Evolutionary conservation across 2,329 filamentous ascomycete species (phyloP).

Genomic region (Clarireedia hainanense): DNA sequence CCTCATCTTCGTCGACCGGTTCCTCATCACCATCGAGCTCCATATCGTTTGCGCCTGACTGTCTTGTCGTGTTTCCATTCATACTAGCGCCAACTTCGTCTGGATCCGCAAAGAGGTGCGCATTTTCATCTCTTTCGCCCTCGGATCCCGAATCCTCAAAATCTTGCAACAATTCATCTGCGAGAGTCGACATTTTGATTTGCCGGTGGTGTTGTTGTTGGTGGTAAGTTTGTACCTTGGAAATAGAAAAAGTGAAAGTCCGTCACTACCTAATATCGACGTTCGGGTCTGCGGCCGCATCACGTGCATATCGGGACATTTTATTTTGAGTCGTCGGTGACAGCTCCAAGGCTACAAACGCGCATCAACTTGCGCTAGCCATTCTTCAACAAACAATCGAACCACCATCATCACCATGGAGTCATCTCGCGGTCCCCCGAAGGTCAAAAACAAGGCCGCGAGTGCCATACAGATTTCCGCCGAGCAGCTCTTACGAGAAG

Average conservation of each 20-base stretch:
- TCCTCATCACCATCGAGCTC: constrained; percentile 55
- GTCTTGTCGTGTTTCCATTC: constrained; percentile 24
- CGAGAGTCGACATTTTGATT: constrained; percentile 71
- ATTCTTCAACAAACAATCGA: background rate
- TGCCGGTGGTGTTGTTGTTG: constrained; percentile 2
- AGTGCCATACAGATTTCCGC: constrained; percentile 89
- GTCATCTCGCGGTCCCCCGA: constrained; percentile 78
- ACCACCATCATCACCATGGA: constrained; percentile 58
- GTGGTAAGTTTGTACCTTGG: background rate
- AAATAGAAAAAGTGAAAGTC: background rate
- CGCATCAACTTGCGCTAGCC: constrained; percentile 4
- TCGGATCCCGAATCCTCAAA: constrained; percentile 83
- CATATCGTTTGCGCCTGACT: constrained; percentile 37
- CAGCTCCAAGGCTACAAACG: constrained; percentile 1
- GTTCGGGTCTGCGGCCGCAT: constrained; percentile 10
- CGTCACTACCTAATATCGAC: background rate
- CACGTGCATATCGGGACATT: background rate
- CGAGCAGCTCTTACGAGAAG: constrained; percentile 93
- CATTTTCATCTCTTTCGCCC: constrained; percentile 52
- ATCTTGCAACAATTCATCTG: constrained; percentile 86
- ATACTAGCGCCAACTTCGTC: constrained; percentile 33
- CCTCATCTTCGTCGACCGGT: constrained; percentile 53
- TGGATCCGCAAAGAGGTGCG: constrained; percentile 35
- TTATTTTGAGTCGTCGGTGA: background rate
- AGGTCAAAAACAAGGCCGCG: constrained; percentile 98